Evolutionary conservation across 768 basidiomycete genomes (phyloP).

Genomic region (Lentinus tigrinus): DNA sequence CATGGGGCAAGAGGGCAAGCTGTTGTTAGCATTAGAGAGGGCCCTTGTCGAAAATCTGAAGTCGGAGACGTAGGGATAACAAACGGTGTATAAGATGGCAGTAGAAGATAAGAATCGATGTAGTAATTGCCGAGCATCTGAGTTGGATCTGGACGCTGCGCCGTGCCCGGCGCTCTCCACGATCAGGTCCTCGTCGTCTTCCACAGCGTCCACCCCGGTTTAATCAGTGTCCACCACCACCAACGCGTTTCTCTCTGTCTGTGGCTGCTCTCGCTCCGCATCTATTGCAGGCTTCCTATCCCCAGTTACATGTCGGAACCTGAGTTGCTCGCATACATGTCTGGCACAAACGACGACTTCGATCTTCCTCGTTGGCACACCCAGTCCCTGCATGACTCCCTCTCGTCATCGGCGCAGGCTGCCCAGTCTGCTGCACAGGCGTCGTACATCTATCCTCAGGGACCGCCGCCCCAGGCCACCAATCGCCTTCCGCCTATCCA

Average conservation of each 20-base stretch:
- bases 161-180: constrained; percentile 22
- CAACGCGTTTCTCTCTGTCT: constrained; percentile 5
- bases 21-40: constrained; percentile 60
- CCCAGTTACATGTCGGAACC: constrained; percentile 63
- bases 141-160: constrained; percentile 17
- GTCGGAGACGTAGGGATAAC: not conserved
- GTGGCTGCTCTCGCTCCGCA: not conserved
- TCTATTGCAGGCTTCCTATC: not conserved
- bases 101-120: constrained; percentile 10
- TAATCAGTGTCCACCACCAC: constrained; percentile 9
- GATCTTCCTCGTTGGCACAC: constrained; percentile 63
- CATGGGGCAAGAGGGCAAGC: constrained; percentile 45
- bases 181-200: constrained; percentile 21
- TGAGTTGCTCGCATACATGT: constrained; percentile 67
- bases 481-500: constrained; percentile 50
- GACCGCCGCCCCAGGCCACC: constrained; percentile 45
- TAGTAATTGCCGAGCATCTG: not conserved
- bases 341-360: constrained; percentile 78
- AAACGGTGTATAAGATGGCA: not conserved
- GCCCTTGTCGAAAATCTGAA: constrained; percentile 51
- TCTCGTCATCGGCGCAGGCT: constrained; percentile 61
- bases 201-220: constrained; percentile 14
- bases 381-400: constrained; percentile 42
- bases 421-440: constrained; percentile 44
- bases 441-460: constrained; percentile 51